Base-by-base conservation (phyloP, 345 rosid species). In the Litchi chinensis region DNA sequence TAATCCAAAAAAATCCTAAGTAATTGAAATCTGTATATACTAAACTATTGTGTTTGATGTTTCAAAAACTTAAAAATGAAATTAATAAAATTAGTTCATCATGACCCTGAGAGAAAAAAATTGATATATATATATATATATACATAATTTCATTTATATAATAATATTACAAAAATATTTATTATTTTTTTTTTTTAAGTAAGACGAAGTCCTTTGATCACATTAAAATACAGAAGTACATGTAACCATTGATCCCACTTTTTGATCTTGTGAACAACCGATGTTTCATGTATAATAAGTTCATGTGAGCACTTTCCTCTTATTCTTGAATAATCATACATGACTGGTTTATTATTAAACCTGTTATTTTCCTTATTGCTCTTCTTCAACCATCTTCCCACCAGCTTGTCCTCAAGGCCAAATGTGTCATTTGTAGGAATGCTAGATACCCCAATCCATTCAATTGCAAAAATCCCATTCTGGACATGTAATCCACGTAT, bases 371-470 rank as follows among this genome's bases (percentile, higher is more conserved):
- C 91, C 71, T 84, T 83, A 3, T 81, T 79, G 7, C 87, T 86
- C 44, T 67, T 18, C 0, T 85, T 83, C 80, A 89, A 72, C 87
- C 90, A 89, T 65, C 59, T 79, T 39, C 84, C 89, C 1, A 79
- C 86, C 82, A 87, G 0, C 84, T 84, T 85, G 72, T 89, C 90
- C 69, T 87, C 87, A 0, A 87, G 86, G 0, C 89, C 92, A 19
- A 28, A 0, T 7, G 41, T 85, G 11, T 84, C 41, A n/a, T 70
- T 79, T 18, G 68, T 76, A 1, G 86, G 82, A 44, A 87, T 84
- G 5, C 40, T 76, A 19, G 83, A 80, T 32, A 8, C 71, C 10
- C 50, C 76, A 18, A 87, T 87, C 91, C 89, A 89, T 48, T 83
- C 84, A 11, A 87, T 85, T 10, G 87, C 62, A 82, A 46, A 57